Base-by-base conservation (phyloP, 2,329 filamentous ascomycete species). In the Sclerotiophoma versabilis region DNA sequence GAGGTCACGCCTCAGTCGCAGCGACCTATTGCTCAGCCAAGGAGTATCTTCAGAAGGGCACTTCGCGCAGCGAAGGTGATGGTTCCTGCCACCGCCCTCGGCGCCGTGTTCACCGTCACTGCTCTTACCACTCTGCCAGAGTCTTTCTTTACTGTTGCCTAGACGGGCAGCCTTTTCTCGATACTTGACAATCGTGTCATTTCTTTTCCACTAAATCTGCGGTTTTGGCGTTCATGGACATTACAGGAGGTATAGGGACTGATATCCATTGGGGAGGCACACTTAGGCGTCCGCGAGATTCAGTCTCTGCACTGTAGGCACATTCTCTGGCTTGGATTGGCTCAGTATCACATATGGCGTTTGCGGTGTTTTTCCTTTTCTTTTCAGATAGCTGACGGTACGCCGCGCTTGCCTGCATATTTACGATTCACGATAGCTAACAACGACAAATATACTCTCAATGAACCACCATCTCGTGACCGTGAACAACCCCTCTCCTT, bases 91-190 rank as follows among this genome's bases (percentile, higher is more conserved):
- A 54, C 51, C 10, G 45, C 51, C 6, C 22, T 54, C 5, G 64
- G 64, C 26, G 64, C 64, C 2, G 59, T 57, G 4, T 49, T 60
- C n/a, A 59, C 61, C 3, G 53, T 67, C 25, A 59, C 58, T 44
- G 49, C 64, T 33, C 64, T 67, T 9, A 60, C 64, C 12, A 54
- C 55, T 42, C 58, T 67, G 15, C 64, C 64, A 7, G 63, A 67
- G 27, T 58, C 57, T 27, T 65, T 67, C 49, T 67, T 67, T 26
- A 54, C 45, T 5, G 59, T 55, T 14, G 43, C 43, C 15, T 53
- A 41, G 32, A 23, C n/a, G 3, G 7, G 11, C 19, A 37, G 15
- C 8, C 20, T 8, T 19, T 9, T 41, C 6, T 15, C 11, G 17
- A 22, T 15, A 25, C 15, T 26, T 19, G 12, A 26, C 14, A 1